These are phyloP conservation scores for Lactarius psammicola DNA, from an alignment of 768 basidiomycete species.

Conservation along the genomic window DNA sequence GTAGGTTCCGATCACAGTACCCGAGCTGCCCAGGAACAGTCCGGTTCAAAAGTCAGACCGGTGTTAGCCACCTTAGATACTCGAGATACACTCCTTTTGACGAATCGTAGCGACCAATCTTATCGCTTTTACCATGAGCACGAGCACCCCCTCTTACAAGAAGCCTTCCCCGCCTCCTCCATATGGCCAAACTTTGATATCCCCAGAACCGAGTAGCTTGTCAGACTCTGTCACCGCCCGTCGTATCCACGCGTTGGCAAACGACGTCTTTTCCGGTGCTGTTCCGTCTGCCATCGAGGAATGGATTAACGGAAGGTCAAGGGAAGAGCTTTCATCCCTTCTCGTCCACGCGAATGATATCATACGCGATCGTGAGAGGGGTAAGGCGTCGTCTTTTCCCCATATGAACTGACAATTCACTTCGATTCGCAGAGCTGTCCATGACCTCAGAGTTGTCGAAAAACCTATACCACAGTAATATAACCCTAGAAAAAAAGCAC, in stretches of 20 bases:
- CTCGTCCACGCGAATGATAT: constrained; percentile 70
- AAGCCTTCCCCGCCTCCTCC: constrained; percentile 21
- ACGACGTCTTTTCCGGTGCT: constrained; percentile 28
- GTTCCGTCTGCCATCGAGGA: constrained; percentile 36
- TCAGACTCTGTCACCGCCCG: constrained; percentile 37
- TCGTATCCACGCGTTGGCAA: constrained; percentile 30
- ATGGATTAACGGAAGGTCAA: constrained; percentile 64
- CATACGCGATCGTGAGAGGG: constrained; percentile 74
- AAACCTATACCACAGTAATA: constrained; percentile 65
- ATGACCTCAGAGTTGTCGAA: constrained; percentile 68
- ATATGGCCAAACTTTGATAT: constrained; percentile 6
- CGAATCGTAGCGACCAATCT: not conserved
- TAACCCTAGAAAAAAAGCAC: constrained; percentile 67
- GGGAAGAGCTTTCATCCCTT: constrained; percentile 68
- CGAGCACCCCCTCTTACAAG: not conserved
- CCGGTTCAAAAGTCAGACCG: constrained; percentile 10
- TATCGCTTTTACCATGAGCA: not conserved
- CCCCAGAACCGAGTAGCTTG: constrained; percentile 6
- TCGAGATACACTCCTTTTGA: not conserved
- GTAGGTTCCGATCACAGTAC: not conserved
- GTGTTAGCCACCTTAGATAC: not conserved
- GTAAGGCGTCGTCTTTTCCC: constrained; percentile 42
- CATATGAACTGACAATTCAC: constrained; percentile 9
- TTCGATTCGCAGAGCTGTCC: constrained; percentile 53
- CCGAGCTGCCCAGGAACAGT: not conserved